These are phyloP conservation scores for Verticillium longisporum DNA, from an alignment of 2,329 filamentous ascomycete genomes.

Conservation along the genomic window DNA sequence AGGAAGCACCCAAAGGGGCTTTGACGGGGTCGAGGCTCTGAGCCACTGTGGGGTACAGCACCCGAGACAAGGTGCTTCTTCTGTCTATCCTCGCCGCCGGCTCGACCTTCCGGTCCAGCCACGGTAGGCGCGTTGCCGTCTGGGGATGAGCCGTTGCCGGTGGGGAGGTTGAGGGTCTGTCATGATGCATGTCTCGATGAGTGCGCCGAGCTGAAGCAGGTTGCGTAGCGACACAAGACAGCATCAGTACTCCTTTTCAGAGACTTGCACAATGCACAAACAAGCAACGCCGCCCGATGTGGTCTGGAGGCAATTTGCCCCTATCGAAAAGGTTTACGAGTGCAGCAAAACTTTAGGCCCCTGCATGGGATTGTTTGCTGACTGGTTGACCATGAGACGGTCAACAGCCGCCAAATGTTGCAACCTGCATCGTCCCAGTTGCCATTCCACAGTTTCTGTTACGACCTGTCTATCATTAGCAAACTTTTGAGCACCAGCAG, in stretches of 20 bases:
- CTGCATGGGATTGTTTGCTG: not conserved
- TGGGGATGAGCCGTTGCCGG: not conserved
- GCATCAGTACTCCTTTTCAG: no score
- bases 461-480: no score
- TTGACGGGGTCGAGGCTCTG: not conserved
- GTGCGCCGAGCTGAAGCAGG: not conserved
- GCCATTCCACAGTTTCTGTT: no score
- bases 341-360: not conserved
- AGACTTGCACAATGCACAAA: not conserved
- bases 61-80: not conserved
- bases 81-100: not conserved
- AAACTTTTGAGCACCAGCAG: no score
- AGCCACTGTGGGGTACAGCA: not conserved
- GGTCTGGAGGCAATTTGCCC: not conserved
- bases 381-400: not conserved
- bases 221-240: not conserved
- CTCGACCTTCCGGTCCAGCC: not conserved
- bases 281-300: not conserved
- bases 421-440: no score
- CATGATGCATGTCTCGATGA: not conserved
- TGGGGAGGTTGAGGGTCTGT: not conserved
- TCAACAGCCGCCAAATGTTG: not conserved
- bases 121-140: not conserved
- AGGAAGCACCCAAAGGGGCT: not conserved
- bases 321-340: not conserved